Evolutionary conservation across 2,329 filamentous ascomycete species (phyloP).

Genomic region (Aureobasidium subglaciale): DNA sequence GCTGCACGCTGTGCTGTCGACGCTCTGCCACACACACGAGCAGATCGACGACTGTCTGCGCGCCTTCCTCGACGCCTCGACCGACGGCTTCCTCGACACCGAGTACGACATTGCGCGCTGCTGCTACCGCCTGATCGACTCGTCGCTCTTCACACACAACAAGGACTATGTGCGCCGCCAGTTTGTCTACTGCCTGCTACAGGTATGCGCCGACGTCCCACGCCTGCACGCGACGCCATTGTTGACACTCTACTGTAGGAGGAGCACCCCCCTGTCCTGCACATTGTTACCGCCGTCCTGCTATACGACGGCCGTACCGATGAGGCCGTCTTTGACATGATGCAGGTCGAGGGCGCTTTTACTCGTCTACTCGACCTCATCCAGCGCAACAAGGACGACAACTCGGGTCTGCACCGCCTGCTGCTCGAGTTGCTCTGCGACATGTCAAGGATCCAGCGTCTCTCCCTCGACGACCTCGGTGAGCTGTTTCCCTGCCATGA

Average conservation of each 20-base stretch:
- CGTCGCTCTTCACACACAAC: constrained; percentile 65
- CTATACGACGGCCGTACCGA: constrained; percentile 77
- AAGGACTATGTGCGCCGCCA: constrained; percentile 84
- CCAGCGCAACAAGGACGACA: constrained; percentile 53
- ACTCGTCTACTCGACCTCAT: constrained; percentile 76
- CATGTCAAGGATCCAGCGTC: constrained; percentile 84
- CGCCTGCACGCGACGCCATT: background rate
- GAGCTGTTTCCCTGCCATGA: constrained; percentile 21
- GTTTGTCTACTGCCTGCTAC: constrained; percentile 81
- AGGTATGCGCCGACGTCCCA: constrained; percentile 38
- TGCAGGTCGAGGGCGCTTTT: constrained; percentile 83
- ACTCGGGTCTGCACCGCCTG: constrained; percentile 67
- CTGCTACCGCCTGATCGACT: constrained; percentile 69
- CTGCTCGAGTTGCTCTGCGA: constrained; percentile 89
- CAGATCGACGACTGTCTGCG: constrained; percentile 80
- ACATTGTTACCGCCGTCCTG: constrained; percentile 75
- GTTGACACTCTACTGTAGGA: constrained; percentile 84
- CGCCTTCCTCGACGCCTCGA: constrained; percentile 56
- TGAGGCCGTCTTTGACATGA: constrained; percentile 72
- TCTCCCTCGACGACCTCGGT: constrained; percentile 71
- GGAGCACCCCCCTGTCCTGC: constrained; percentile 71
- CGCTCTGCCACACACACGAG: constrained; percentile 51
- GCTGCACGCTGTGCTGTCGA: constrained; percentile 44
- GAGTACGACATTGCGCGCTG: constrained; percentile 77
- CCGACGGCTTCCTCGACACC: constrained; percentile 63